phyloP scores from a whole-genome alignment of 2,329 filamentous ascomycete genomes.

The Aspergillus niger region DNA sequence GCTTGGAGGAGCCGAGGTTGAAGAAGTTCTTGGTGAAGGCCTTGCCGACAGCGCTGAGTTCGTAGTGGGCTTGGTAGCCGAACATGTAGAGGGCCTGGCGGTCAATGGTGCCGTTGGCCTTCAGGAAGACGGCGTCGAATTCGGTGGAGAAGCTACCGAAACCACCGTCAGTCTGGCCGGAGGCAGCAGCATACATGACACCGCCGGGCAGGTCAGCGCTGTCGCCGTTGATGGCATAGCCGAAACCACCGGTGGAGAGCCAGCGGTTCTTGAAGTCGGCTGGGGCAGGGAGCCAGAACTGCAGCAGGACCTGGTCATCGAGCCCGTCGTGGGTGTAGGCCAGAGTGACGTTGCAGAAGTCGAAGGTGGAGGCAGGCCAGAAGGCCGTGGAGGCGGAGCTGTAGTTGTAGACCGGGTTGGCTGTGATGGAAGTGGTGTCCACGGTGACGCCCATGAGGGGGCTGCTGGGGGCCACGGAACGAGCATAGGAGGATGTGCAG shows the following conservation, averaged over 20 bases:
- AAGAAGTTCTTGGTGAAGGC: slow-evolving; percentile 48
- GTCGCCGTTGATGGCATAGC: background rate
- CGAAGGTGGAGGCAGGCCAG: slow-evolving; percentile 22
- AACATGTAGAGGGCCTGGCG: slow-evolving; percentile 38
- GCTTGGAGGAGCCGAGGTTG: slow-evolving; percentile 26
- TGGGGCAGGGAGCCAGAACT: slow-evolving; percentile 37
- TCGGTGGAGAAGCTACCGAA: slow-evolving; percentile 45
- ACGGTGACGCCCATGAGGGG: slow-evolving; percentile 46
- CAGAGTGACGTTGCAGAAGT: slow-evolving; percentile 47
- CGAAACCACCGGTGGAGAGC: slow-evolving; percentile 45
- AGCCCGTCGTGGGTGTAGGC: slow-evolving; percentile 46
- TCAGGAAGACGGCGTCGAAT: slow-evolving; percentile 10
- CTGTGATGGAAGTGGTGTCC: slow-evolving; percentile 46
- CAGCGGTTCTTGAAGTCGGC: slow-evolving; percentile 47
- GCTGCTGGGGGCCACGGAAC: slow-evolving; percentile 46
- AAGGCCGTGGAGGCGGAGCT: slow-evolving; percentile 27
- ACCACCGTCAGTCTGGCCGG: slow-evolving; percentile 47
- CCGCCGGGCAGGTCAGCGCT: slow-evolving; percentile 35
- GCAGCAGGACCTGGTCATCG: slow-evolving; percentile 41
- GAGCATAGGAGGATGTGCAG: slow-evolving; percentile 47
- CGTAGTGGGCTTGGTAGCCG: slow-evolving; percentile 53
- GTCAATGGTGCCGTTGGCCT: slow-evolving; percentile 51
- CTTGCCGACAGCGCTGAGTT: slow-evolving; percentile 54
- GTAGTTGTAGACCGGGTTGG: slow-evolving; percentile 41
- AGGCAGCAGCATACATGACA: slow-evolving; percentile 45